Percentiles rank a stretch among this genome's conserved stretches.
phyloP scores from a whole-genome alignment of 1,139 yeast species.

The Taiozyma sp. region DNA sequence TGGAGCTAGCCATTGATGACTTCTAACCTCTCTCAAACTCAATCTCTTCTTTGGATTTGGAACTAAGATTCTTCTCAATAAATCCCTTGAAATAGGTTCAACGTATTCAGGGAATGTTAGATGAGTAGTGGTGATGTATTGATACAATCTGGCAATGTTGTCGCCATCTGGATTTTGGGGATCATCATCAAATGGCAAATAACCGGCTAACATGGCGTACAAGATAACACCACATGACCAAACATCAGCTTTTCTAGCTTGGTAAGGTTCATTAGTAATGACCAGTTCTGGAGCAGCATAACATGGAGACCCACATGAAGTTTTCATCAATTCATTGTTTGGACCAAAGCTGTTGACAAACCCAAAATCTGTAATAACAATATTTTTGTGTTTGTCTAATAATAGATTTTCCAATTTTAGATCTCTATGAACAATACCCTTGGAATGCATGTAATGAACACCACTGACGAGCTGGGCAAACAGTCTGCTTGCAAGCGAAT shows the following conservation, averaged over 20 bases:
- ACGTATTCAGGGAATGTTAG: conserved; percentile 94
- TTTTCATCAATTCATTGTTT: conserved; percentile 79
- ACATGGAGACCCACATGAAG: conserved; percentile 97
- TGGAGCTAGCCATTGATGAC: conserved; percentile 84
- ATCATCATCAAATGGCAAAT: conserved; percentile 96
- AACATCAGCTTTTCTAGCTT: conserved; percentile 91
- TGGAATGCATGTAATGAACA: conserved; percentile 83
- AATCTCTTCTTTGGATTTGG: conserved; percentile 83
- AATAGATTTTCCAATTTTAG: conserved; percentile 89
- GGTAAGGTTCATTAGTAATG: conserved; percentile 80
- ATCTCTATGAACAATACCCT: conserved; percentile 88
- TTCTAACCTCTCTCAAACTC: conserved; percentile 60
- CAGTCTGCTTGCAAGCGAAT: conserved; percentile 75
- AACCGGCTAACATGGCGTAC: conserved; percentile 97
- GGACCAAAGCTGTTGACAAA: conserved; percentile 84
- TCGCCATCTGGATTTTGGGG: conserved; percentile 96
- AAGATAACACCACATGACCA: conserved; percentile 97
- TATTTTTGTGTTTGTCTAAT: conserved; percentile 51
- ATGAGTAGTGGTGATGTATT: conserved; percentile 87
- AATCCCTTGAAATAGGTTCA: conserved; percentile 87
- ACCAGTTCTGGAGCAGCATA: conserved; percentile 98
- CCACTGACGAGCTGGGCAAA: conserved; percentile 94
- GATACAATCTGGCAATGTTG: conserved; percentile 85
- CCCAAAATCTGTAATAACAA: conserved; percentile 75
- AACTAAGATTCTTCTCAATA: conserved; percentile 78